These are phyloP conservation scores for Dioszegia aurantiaca DNA, from an alignment of 768 basidiomycete genomes.

Conservation along the genomic window DNA sequence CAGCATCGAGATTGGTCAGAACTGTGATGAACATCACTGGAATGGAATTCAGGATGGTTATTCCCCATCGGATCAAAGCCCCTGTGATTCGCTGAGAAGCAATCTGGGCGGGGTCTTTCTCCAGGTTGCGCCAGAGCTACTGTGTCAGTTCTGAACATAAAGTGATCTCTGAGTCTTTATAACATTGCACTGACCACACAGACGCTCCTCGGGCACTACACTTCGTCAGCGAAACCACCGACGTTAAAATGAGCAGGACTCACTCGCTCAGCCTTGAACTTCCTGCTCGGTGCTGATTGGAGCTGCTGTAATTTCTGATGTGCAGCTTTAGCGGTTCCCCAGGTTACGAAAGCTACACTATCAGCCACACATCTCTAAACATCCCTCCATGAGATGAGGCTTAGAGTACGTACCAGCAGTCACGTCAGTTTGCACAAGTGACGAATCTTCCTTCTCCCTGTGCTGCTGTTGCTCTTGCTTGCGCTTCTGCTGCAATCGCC, in stretches of 20 bases:
- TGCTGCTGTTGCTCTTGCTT: neutral
- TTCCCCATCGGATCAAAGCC: conserved; percentile 20
- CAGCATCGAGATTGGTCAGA: conserved; percentile 34
- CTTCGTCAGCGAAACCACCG: neutral
- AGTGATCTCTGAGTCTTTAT: no score
- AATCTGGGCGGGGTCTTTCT: conserved; percentile 22
- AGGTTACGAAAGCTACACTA: conserved; percentile 28
- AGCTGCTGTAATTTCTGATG: conserved; percentile 7
- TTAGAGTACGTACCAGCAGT: conserved; percentile 17
- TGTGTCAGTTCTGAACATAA: neutral
- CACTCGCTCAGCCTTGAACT: conserved; percentile 24
- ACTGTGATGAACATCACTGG: conserved; percentile 38
- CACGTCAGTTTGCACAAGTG: conserved; percentile 2
- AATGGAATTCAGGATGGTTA: conserved; percentile 37
- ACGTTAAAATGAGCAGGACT: neutral
- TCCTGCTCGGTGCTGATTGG: conserved; percentile 7
- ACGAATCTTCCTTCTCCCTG: neutral
- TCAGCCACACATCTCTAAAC: neutral
- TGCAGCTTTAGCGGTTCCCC: conserved; percentile 25
- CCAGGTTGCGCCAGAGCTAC: conserved; percentile 44
- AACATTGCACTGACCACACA: conserved; percentile 8
- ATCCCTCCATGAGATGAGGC: neutral
- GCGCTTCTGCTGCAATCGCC: neutral
- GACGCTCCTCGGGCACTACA: conserved; percentile 3
- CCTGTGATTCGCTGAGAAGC: conserved; percentile 23